Percentiles rank a stretch among this genome's conserved stretches.
phyloP scores from a whole-genome alignment of 2,329 filamentous ascomycete genomes.

The Tothia fuscella region DNA sequence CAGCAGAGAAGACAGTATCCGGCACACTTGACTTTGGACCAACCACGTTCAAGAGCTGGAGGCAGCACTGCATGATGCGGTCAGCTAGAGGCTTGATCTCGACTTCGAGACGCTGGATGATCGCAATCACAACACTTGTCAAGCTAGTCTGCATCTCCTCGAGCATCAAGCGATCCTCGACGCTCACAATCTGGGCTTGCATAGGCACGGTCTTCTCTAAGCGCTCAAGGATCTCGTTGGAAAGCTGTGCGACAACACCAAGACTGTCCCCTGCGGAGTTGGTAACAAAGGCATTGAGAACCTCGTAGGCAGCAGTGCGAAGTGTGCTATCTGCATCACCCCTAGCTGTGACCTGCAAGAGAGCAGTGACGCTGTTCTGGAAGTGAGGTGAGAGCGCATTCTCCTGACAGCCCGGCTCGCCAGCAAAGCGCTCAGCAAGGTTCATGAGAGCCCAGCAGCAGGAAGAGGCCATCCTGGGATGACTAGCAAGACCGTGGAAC shows the following conservation, averaged over 20 bases:
- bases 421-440: slow-evolving; percentile 86
- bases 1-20: slow-evolving; percentile 82
- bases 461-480: slow-evolving; percentile 91
- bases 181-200: slow-evolving; percentile 86
- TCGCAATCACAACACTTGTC: slow-evolving; percentile 79
- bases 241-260: slow-evolving; percentile 66
- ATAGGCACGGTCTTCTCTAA: slow-evolving; percentile 82
- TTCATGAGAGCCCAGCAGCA: slow-evolving; percentile 99
- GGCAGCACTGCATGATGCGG: slow-evolving; percentile 80
- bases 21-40: slow-evolving; percentile 85
- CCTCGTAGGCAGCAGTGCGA: slow-evolving; percentile 91
- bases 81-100: slow-evolving; percentile 86
- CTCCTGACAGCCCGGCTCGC: slow-evolving; percentile 62
- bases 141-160: slow-evolving; percentile 98
- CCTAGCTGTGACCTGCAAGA: slow-evolving; percentile 76
- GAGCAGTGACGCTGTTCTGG: slow-evolving; percentile 75
- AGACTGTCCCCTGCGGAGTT: slow-evolving; percentile 83
- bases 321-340: slow-evolving; percentile 73
- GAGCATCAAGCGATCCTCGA: slow-evolving; percentile 89
- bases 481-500: slow-evolving; percentile 80
- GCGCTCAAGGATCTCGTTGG: slow-evolving; percentile 79
- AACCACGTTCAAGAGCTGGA: slow-evolving; percentile 67
- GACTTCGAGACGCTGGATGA: slow-evolving; percentile 80
- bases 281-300: slow-evolving; percentile 86
- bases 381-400: slow-evolving; percentile 90